Percentiles rank a stretch among this genome's conserved stretches.
phyloP scores from a whole-genome alignment of 148 eudicot species.

The Arbutus unedo region DNA sequence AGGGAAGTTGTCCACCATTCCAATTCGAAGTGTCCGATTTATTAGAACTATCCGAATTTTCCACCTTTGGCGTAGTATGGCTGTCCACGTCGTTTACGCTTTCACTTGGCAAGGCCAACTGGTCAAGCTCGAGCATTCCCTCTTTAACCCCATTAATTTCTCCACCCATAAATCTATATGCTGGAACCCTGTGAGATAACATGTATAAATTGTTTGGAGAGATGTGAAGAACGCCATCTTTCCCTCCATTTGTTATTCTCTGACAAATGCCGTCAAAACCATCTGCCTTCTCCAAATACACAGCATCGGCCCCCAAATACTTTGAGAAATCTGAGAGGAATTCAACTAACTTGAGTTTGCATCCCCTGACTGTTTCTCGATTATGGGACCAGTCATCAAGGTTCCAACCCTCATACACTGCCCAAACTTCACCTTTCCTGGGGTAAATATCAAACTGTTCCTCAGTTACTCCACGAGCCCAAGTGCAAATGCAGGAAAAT shows the following conservation, averaged over 20 bases:
- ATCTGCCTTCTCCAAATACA: constrained; percentile 25
- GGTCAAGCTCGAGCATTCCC: constrained; percentile 41
- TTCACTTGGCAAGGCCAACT: constrained; percentile 27
- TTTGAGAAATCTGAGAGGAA: constrained; percentile 36
- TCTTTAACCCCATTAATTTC: constrained; percentile 29
- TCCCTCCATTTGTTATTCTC: constrained; percentile 25
- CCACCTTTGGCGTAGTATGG: constrained; percentile 14
- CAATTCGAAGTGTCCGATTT: constrained; percentile 14
- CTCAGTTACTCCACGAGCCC: constrained; percentile 27
- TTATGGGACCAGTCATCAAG: constrained; percentile 48
- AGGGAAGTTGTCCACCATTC: constrained; percentile 15
- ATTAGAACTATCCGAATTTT: constrained; percentile 16
- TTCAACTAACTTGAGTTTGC: constrained; percentile 41
- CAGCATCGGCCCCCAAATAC: constrained; percentile 26
- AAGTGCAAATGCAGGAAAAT: constrained; percentile 29
- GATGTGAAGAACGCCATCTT: constrained; percentile 26
- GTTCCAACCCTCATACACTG: constrained; percentile 49
- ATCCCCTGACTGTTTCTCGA: constrained; percentile 38
- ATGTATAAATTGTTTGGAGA: constrained; percentile 32
- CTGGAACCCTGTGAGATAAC: constrained; percentile 52
- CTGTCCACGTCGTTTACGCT: constrained; percentile 11
- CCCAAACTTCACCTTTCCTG: constrained; percentile 62
- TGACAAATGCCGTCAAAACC: constrained; percentile 27
- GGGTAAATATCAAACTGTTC: constrained; percentile 52
- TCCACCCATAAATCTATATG: constrained; percentile 34